A percentile compares a stretch with the other conserved stretches of the same genome.
Evolutionary conservation across 805 yeast genomes (phyloP).

Genomic region (Metschnikowia matae): DNA sequence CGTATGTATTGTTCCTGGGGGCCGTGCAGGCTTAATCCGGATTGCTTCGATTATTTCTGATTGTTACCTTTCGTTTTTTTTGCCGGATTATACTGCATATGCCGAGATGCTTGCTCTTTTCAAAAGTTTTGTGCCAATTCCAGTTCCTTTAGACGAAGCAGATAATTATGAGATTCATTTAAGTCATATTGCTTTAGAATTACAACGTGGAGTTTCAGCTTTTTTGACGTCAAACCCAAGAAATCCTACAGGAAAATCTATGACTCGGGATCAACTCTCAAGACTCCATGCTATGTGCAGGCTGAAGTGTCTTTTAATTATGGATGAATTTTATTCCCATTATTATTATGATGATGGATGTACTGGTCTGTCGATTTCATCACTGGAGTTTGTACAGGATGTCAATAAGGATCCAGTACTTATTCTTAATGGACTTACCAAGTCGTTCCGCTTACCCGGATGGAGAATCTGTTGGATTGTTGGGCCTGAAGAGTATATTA

Average conservation of each 20-base stretch:
- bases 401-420: conserved; percentile 57
- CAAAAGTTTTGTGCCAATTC: conserved; percentile 60
- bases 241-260: conserved; percentile 57
- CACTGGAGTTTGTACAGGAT: conserved; percentile 50
- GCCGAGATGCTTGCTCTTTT: conserved; percentile 62
- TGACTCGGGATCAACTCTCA: conserved; percentile 44
- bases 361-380: conserved; percentile 47
- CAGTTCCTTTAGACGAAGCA: conserved; percentile 55
- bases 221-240: conserved; percentile 57
- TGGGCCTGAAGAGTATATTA: conserved; percentile 58
- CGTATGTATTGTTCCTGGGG: conserved; percentile 63
- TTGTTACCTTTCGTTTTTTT: conserved; percentile 55
- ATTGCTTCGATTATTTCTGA: conserved; percentile 58
- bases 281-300: conserved; percentile 52
- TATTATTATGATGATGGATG: conserved; percentile 54
- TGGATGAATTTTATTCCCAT: conserved; percentile 62
- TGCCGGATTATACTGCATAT: conserved; percentile 63
- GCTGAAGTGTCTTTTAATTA: conserved; percentile 50
- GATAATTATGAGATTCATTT: conserved; percentile 56
- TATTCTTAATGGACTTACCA: conserved; percentile 57
- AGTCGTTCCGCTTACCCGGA: conserved; percentile 59
- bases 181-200: conserved; percentile 47
- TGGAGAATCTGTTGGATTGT: conserved; percentile 63
- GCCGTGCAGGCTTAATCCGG: conserved; percentile 58
- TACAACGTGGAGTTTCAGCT: conserved; percentile 56